A percentile compares a stretch with the other conserved stretches of the same genome.
Conservation (phyloP, 2,329 filamentous ascomycete species). For the Didymella sp. region DNA sequence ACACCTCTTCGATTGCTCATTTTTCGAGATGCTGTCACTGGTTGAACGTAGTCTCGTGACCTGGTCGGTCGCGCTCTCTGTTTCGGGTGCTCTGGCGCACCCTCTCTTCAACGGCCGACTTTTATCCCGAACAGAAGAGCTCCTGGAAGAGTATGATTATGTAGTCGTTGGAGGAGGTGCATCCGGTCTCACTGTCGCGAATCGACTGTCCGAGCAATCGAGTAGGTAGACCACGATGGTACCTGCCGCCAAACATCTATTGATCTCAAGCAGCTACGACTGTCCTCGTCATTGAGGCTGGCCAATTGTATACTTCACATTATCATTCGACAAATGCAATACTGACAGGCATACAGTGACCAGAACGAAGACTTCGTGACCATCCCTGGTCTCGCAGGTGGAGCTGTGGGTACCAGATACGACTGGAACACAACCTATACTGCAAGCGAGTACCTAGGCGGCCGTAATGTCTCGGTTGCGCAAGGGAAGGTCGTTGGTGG, state of each 20-base stretch:
- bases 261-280: slow-evolving; percentile 18
- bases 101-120: slow-evolving; percentile 27
- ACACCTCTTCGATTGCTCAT: neutral
- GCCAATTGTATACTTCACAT: slow-evolving; percentile 26
- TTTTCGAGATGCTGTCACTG: slow-evolving; percentile 5
- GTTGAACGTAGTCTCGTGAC: slow-evolving; percentile 7
- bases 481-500: slow-evolving; percentile 36
- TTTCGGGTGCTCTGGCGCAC: slow-evolving; percentile 22
- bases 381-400: slow-evolving; percentile 35
- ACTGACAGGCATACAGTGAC: slow-evolving; percentile 19
- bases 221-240: slow-evolving; percentile 9
- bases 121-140: slow-evolving; percentile 20
- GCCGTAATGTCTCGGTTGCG: slow-evolving; percentile 23
- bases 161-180: slow-evolving; percentile 38
- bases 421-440: slow-evolving; percentile 36
- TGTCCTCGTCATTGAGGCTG: slow-evolving; percentile 36
- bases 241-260: neutral
- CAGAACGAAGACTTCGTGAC: slow-evolving; percentile 32
- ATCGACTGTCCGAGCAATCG: slow-evolving; percentile 35
- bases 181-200: slow-evolving; percentile 39
- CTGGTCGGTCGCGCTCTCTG: slow-evolving; percentile 23
- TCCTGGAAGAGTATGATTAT: slow-evolving; percentile 35
- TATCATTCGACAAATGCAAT: no score
- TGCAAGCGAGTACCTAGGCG: slow-evolving; percentile 18
- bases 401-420: slow-evolving; percentile 34